Evolutionary conservation across 345 rosid genomes (phyloP).

Genomic region (Moringa oleifera): DNA sequence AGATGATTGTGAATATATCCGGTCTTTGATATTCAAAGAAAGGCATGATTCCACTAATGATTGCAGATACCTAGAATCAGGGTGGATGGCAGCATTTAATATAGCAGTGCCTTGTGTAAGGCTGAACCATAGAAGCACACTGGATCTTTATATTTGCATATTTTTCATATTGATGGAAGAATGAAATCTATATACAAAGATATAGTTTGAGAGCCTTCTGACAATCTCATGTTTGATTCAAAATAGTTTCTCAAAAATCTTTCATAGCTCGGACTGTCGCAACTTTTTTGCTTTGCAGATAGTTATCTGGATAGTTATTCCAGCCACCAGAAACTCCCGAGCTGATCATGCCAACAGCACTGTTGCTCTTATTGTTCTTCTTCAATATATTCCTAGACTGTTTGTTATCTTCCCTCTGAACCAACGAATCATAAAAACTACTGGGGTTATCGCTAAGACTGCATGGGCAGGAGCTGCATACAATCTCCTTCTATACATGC

Average conservation of each 20-base stretch:
- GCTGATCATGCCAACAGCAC: conserved; percentile 65
- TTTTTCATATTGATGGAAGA: too few species aligned
- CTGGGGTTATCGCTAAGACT: conserved; percentile 66
- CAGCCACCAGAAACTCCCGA: conserved; percentile 41
- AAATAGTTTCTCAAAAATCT: neutral
- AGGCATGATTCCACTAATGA: too few species aligned
- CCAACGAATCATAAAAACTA: conserved; percentile 58
- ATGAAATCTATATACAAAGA: too few species aligned
- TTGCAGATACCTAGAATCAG: too few species aligned
- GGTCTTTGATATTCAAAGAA: too few species aligned
- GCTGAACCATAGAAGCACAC: too few species aligned
- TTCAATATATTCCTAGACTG: conserved; percentile 74
- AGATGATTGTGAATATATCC: too few species aligned
- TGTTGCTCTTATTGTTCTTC: conserved; percentile 58
- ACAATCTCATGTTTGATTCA: neutral
- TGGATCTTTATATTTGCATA: too few species aligned
- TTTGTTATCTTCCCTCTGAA: conserved; percentile 75
- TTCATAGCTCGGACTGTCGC: neutral
- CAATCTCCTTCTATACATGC: conserved; percentile 71
- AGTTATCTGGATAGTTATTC: conserved; percentile 66
- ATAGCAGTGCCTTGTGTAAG: too few species aligned
- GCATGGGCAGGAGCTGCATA: conserved; percentile 91
- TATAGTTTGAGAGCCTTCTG: neutral
- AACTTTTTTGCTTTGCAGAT: conserved; percentile 35
- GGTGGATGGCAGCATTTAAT: too few species aligned